phyloP scores from a whole-genome alignment of 2,329 filamentous ascomycete genomes.

The Beauveria sp. region DNA sequence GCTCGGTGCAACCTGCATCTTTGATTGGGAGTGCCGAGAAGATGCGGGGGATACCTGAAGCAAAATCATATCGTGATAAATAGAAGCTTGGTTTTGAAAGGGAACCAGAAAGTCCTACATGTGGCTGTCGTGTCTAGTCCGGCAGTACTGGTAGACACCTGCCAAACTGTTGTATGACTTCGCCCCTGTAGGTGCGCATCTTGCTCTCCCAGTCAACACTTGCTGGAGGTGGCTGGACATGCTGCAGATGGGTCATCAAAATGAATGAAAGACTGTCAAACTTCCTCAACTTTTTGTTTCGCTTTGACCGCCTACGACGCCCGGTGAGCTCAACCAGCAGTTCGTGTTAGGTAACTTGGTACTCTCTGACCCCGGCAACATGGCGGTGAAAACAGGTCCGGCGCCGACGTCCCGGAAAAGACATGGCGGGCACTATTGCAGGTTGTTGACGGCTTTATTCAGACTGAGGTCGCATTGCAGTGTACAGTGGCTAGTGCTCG shows the following conservation, averaged over 20 bases:
- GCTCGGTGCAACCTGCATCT: neutral
- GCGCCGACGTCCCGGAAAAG: neutral
- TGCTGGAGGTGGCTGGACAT: too few relatives aligned
- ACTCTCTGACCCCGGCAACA: neutral
- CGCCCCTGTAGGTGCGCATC: too few relatives aligned
- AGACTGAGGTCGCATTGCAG: neutral
- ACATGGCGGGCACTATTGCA: neutral
- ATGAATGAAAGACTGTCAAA: neutral
- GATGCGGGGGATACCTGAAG: neutral
- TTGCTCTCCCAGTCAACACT: too few relatives aligned
- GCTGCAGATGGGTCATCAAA: too few relatives aligned
- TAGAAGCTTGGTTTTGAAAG: neutral
- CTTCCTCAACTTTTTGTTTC: neutral
- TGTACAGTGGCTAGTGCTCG: neutral
- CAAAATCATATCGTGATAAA: neutral
- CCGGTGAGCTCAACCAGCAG: neutral
- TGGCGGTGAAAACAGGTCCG: neutral
- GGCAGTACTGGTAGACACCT: neutral
- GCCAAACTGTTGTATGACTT: neutral
- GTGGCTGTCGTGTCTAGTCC: neutral
- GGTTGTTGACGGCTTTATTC: neutral
- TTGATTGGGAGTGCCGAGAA: neutral
- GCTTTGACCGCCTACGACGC: neutral
- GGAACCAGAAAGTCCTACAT: neutral
- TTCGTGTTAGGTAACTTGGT: slow-evolving; percentile 1